A percentile compares a stretch with the other conserved stretches of the same genome.
Conservation (phyloP, 108 stramenopile species). For the Cyclotella baltica region DNA sequence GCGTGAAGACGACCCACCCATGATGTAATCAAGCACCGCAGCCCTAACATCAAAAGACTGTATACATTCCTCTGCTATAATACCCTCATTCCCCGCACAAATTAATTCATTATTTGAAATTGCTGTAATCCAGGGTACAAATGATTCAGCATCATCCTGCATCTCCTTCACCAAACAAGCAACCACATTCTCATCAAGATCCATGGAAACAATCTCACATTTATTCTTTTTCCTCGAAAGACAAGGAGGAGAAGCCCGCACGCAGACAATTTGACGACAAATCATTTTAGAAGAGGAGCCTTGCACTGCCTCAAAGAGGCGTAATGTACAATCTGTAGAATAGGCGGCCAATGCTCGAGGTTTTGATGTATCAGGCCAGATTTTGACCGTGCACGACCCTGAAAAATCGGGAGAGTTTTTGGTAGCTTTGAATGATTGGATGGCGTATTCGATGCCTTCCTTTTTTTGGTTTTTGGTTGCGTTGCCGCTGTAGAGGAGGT, state of each 20-base stretch:
- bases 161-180: conserved; percentile 30
- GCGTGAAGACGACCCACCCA: neutral
- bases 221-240: conserved; percentile 28
- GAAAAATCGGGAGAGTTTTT: conserved; percentile 27
- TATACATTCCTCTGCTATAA: conserved; percentile 31
- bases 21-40: conserved; percentile 29
- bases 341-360: conserved; percentile 34
- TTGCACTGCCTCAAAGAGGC: conserved; percentile 49
- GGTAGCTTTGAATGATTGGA: conserved; percentile 42
- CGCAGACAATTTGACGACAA: conserved; percentile 47
- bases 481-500: conserved; percentile 12
- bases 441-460: conserved; percentile 29
- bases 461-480: conserved; percentile 10
- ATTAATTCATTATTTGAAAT: conserved; percentile 44
- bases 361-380: conserved; percentile 18
- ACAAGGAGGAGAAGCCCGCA: conserved; percentile 24
- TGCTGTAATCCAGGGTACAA: conserved; percentile 21
- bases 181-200: conserved; percentile 38
- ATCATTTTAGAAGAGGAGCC: conserved; percentile 17
- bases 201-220: conserved; percentile 19
- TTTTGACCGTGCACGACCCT: conserved; percentile 22
- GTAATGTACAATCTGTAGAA: conserved; percentile 35
- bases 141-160: neutral
- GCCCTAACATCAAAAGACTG: conserved; percentile 37
- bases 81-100: conserved; percentile 52